Base-by-base conservation (phyloP, 2,329 filamentous ascomycete species). In the Emericellopsis atlantica region DNA sequence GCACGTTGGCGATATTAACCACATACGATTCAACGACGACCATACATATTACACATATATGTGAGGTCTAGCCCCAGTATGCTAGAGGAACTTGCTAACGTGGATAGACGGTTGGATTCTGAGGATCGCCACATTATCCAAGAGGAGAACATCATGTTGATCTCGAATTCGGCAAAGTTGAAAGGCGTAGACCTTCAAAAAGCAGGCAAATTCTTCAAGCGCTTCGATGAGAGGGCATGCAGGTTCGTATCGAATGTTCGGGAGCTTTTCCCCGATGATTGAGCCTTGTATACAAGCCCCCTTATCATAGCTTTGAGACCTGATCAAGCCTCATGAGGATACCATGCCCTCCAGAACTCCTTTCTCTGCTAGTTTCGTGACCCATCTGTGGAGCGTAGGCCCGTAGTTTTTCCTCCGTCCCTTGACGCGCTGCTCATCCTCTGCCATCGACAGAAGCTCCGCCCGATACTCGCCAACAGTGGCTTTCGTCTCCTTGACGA, bases 221-320 rank as follows among this genome's bases (percentile, higher is more conserved):
- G 87, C 34, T 96, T 88, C 69, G 85, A 95, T 59, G 54, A 58
- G 5, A 65, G 64, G 29, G 68, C 61, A 0, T 76, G 76, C 48
- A 68, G 62, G 4, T 98, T 96, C 62, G 71, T 95, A 26, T 94
- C 87, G 50, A 96, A 95, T 58, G 54, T 74, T 26, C 61, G 63
- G 49, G 85, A 93, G 50, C 79, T 89, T 53, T 95, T 88, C 59
- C 90, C 90, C 1, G 83, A 95, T 54, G 86, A 93, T 60, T 95
- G 47, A 54, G 7, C 12, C 12, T 21, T 16, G 24, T 5, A n/a
- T 18, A 33, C 15, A 24, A 5, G 18, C 18, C 18, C 18, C 32
- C 33, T 21, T 21, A 3, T 21, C 18, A 21, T 21, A 21, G 18
- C 18, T 21, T 5, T 21, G 12, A 12, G 26, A 12, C 16, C 15